Evolutionary conservation across 768 basidiomycete species (phyloP), one percentile per base, ranked within the genome.

Genomic region (Gelatoporia subvermispora): DNA sequence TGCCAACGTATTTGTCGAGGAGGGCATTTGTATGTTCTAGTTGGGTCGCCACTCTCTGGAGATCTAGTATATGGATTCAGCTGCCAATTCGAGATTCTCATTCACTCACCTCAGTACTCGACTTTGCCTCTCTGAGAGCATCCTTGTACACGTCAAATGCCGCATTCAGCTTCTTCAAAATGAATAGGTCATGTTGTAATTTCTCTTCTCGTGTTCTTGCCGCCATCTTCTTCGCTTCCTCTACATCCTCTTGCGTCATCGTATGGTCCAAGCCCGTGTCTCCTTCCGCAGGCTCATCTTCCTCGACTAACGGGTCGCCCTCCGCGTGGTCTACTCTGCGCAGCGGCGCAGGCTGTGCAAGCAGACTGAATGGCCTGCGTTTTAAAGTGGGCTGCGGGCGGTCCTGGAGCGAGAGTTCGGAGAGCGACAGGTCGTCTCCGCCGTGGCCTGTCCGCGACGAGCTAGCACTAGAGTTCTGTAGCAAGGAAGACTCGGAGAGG

Each of bases 1-100:
- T 78, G 36, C 67, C 68, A 37, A 86, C 77, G 60, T 91, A 91
- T 73, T 81, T 85, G 65, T 87, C 82, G 50, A 91, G 68, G 48
- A 91, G 67, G 1, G 76, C 77, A 57, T 90, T 81, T 0, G 88
- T 90, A 54, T 89, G 78, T 41, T 74, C 75, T 28, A 91, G 63
- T 53, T 88, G 87, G 24, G 63, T 65, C 9, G 82, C 81, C 35
- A 88, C 74, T 56, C 80, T 77, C 88, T 65, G 17, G 3, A 34
- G 10, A 37, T 25, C 16, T 37, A 21, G 28, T 18, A 38, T 45
- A 3, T 16, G n/a, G 23, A 31, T 39, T 17, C 34, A 21, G 20
- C 2, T 17, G 22, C 36, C 36, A 20, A 44, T 24, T 16, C 8
- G 25, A 2, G 21, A 35, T 35, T 23, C 34, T 11, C 41, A 37